phyloP scores from a whole-genome alignment of 805 yeast genomes.

The Sporopachydermia quercuum region DNA sequence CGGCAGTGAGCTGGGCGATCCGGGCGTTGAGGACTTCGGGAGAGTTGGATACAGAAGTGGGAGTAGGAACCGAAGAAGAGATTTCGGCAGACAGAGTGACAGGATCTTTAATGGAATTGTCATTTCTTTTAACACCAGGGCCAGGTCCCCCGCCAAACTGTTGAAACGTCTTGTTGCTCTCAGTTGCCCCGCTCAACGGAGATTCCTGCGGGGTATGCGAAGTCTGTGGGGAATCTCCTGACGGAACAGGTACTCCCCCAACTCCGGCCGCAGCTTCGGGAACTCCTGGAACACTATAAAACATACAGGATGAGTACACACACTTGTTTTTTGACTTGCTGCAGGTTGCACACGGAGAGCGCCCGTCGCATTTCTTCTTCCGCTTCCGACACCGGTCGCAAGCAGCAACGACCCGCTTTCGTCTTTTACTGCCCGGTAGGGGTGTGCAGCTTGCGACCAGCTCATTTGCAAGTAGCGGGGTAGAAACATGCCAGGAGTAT shows the following conservation, averaged over 20 bases:
- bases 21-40: neutral
- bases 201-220: neutral
- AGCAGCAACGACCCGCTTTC: neutral
- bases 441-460: no score
- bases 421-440: neutral
- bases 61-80: no score
- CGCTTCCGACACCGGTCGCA: slow-evolving; percentile 4
- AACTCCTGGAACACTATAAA: neutral
- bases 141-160: neutral
- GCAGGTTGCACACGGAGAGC: slow-evolving; percentile 2
- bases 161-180: no score
- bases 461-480: no score
- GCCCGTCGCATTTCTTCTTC: slow-evolving; percentile 5
- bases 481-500: no score
- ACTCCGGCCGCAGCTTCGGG: no score
- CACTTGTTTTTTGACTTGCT: neutral
- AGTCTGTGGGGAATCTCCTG: neutral
- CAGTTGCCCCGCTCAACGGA: neutral
- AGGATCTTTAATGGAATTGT: no score
- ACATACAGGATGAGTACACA: neutral
- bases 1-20: neutral
- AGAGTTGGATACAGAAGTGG: no score
- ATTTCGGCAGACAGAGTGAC: no score
- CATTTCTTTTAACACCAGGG: neutral
- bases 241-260: no score